These are phyloP conservation scores for Daldinia childiae DNA, from an alignment of 495 filamentous ascomycete genomes.

Conservation along the genomic window DNA sequence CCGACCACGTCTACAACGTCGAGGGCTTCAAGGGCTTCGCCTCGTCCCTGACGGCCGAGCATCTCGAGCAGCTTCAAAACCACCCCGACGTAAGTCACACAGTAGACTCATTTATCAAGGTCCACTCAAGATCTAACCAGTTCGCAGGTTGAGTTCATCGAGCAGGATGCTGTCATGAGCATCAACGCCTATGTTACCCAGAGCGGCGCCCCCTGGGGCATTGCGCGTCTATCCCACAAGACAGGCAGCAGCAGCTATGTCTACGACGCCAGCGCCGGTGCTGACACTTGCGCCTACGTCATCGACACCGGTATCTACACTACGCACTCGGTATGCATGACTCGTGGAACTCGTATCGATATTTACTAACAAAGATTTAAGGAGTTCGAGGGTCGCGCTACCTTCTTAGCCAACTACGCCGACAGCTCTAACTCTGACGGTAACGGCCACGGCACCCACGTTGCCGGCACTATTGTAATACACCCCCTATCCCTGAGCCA, in stretches of 20 bases:
- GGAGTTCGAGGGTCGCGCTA: conserved; percentile 57
- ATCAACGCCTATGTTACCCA: conserved; percentile 61
- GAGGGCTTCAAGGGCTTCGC: conserved; percentile 59
- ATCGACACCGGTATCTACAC: conserved; percentile 69
- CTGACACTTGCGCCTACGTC: conserved; percentile 67
- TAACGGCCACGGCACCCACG: conserved; percentile 63
- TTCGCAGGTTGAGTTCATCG: conserved; percentile 61
- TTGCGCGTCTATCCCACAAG: conserved; percentile 66
- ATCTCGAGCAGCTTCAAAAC: conserved; percentile 54
- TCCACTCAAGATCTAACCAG: conserved; percentile 23
- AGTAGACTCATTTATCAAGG: neutral
- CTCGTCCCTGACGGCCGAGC: conserved; percentile 46
- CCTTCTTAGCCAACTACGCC: conserved; percentile 54
- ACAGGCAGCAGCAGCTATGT: conserved; percentile 62
- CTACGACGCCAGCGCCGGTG: conserved; percentile 67
- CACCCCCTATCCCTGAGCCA: conserved; percentile 3
- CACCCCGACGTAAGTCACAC: conserved; percentile 50
- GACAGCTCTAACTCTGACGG: conserved; percentile 58
- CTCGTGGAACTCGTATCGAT: conserved; percentile 8
- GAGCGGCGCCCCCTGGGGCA: conserved; percentile 66
- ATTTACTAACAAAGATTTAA: conserved; percentile 25
- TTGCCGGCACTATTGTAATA: conserved; percentile 56
- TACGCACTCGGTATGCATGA: conserved; percentile 66
- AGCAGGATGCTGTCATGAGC: conserved; percentile 60
- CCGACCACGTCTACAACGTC: conserved; percentile 54